Evolutionary conservation across 345 rosid species (phyloP), one percentile per base, ranked within the genome.

Genomic region (Syzygium aromaticum): DNA sequence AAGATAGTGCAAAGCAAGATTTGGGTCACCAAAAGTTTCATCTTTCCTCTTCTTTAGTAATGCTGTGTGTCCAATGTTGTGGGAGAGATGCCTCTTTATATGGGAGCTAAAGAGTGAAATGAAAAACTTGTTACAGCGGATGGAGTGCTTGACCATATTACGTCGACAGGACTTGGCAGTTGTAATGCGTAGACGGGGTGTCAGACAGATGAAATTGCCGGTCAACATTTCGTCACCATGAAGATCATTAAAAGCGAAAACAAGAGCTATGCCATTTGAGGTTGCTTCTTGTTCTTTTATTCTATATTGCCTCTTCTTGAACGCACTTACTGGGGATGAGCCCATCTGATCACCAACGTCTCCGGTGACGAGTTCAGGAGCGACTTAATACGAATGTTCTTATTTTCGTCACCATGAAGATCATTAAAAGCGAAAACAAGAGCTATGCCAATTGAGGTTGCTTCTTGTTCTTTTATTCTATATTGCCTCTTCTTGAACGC

Each of bases 1-100:
- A 89, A 86, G 89, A 89, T 77, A 80, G 85, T 43, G 89, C 77
- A 80, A 33, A 84, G 53, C 14, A 90, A 56, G 86, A 88, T 38
- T 40, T 73, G 88, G 84, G 51, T 85, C 84, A 15, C 77, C 77
- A 7, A 30, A 9, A 88, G 63, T 52, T 83, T 84, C 86, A 86
- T 63, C 78, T 53, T 86, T 52, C 28, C 61, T 51, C 14, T 86
- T 43, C 43, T 67, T 53, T 64, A 6, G 14, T 19, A 38, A 9
- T 73, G 80, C 49, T 19, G 49, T 7, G 80, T 38, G 80, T 38
- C 80, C 49, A 17, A 4, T 33, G 80, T 33, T 22, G 49, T 5
- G 49, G 59, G 23, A 33, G 49, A 33, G 27, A 73, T 38, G 80
- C 27, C 14, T 27, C 43, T 64, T 86, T 86, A 56, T 85, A 85